Evolutionary conservation across 1,139 yeast species (phyloP).

Genomic region (Geotrichum histeridarum): DNA sequence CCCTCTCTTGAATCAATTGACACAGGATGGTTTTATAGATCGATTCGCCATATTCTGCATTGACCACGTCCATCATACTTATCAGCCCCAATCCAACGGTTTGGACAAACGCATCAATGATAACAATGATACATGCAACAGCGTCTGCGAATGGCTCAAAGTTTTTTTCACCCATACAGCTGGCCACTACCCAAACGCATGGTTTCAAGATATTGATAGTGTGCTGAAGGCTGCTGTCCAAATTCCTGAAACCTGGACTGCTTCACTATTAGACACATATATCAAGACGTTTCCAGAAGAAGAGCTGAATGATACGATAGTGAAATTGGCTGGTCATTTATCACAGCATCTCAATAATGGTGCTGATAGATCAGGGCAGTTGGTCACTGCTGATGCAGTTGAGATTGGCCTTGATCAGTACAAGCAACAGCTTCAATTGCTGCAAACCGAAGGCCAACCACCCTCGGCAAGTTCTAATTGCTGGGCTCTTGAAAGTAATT

Average conservation of each 20-base stretch:
- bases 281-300: not conserved
- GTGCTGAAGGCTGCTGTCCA: not conserved
- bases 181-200: not conserved
- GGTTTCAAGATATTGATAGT: slow-evolving; percentile 6
- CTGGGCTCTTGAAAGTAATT: slow-evolving; percentile 22
- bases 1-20: slow-evolving; percentile 26
- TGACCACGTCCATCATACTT: slow-evolving; percentile 17
- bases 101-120: not conserved
- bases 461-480: not conserved
- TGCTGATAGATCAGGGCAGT: not conserved
- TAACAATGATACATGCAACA: not conserved
- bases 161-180: not conserved
- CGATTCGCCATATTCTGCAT: slow-evolving; percentile 22
- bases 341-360: not conserved
- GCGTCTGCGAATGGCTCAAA: slow-evolving; percentile 5
- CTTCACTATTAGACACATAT: not conserved
- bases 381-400: not conserved
- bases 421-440: not conserved
- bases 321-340: not conserved
- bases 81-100: not conserved
- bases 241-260: slow-evolving; percentile 8
- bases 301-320: not conserved
- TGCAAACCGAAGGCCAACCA: not conserved
- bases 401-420: slow-evolving; percentile 2
- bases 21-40: slow-evolving; percentile 23